phyloP scores from a whole-genome alignment of 2,329 filamentous ascomycete species.

The Ceratocystis lukuohia region DNA sequence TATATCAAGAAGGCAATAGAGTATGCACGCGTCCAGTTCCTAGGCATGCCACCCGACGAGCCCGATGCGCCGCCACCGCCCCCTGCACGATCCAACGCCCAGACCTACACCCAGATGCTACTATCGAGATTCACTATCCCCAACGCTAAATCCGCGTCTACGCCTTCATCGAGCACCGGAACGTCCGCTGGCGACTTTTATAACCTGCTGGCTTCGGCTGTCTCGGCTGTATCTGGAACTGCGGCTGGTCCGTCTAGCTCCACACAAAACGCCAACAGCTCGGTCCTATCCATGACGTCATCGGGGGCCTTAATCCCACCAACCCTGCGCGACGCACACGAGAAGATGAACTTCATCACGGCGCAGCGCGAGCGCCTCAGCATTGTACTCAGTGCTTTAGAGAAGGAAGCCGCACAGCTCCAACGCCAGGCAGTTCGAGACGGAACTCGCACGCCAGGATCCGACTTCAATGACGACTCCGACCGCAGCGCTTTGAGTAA shows the following conservation, averaged over 20 bases:
- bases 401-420: constrained; percentile 59
- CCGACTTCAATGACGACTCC: constrained; percentile 22
- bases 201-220: constrained; percentile 59
- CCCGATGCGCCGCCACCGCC: constrained; percentile 28
- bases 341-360: constrained; percentile 62
- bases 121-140: constrained; percentile 81
- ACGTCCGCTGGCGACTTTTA: constrained; percentile 54
- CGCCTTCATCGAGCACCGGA: constrained; percentile 26
- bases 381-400: constrained; percentile 61
- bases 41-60: constrained; percentile 56
- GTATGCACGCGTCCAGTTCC: constrained; percentile 56
- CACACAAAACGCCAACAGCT: constrained; percentile 20
- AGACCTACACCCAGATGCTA: constrained; percentile 58
- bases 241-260: constrained; percentile 25
- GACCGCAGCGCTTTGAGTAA: constrained; percentile 51
- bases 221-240: constrained; percentile 47
- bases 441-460: constrained; percentile 10
- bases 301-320: constrained; percentile 51
- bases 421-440: constrained; percentile 26
- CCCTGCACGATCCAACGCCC: constrained; percentile 31
- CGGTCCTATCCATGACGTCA: constrained; percentile 13
- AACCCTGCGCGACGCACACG: constrained; percentile 46
- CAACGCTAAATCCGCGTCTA: background rate
- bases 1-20: constrained; percentile 62
- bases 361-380: constrained; percentile 67